A percentile compares a stretch with the other conserved stretches of the same genome.
Evolutionary conservation across 176 grass and related monocot genomes (phyloP).

Genomic region (Phyllostachys edulis): DNA sequence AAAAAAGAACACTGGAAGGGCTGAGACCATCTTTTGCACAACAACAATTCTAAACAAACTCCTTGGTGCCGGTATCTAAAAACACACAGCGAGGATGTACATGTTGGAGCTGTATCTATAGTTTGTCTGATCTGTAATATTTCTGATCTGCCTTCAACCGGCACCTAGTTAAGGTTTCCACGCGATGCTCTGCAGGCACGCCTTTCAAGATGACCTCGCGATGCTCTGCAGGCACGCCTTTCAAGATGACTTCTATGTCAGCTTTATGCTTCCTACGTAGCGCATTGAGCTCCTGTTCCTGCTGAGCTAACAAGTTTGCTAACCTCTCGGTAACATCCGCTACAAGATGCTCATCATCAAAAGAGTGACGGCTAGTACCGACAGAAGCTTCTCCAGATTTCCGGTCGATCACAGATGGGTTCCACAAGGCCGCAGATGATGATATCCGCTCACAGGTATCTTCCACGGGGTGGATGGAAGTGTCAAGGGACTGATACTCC

Average conservation of each 20-base stretch:
- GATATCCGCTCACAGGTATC: slow-evolving; percentile 15
- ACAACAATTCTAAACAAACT: slow-evolving; percentile 23
- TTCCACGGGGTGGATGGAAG: not conserved
- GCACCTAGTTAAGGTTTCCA: slow-evolving; percentile 48
- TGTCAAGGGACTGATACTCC: not conserved
- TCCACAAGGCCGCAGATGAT: not conserved
- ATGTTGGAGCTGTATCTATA: slow-evolving; percentile 13
- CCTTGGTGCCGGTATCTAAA: slow-evolving; percentile 4
- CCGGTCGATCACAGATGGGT: not conserved
- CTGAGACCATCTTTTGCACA: slow-evolving; percentile 31
- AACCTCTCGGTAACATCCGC: slow-evolving; percentile 26
- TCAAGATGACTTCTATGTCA: slow-evolving; percentile 41
- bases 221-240: slow-evolving; percentile 31
- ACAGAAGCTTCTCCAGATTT: slow-evolving; percentile 8
- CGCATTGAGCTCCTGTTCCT: slow-evolving; percentile 44
- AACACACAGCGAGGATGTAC: not conserved
- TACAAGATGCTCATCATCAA: not conserved
- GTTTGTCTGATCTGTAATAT: not conserved
- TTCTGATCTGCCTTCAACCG: slow-evolving; percentile 41
- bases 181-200: slow-evolving; percentile 34
- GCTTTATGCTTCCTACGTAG: slow-evolving; percentile 45
- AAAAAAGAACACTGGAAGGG: slow-evolving; percentile 25
- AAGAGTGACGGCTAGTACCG: not conserved
- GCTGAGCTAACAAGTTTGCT: slow-evolving; percentile 36
- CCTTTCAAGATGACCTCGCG: slow-evolving; percentile 33